phyloP scores from a whole-genome alignment of 2,329 filamentous ascomycete species.

The Alternaria hordeiaustralica region DNA sequence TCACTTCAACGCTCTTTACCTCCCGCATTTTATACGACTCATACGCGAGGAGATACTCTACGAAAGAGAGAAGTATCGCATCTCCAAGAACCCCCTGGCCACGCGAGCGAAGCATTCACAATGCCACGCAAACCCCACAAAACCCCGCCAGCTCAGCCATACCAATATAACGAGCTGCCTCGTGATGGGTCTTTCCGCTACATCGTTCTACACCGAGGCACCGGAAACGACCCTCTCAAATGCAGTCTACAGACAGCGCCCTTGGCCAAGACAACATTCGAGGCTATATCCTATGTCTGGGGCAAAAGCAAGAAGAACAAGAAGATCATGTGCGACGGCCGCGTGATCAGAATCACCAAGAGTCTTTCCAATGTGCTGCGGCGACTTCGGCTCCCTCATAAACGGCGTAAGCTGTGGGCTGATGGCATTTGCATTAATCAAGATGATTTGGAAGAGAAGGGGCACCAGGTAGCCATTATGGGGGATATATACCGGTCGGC shows the following conservation, averaged over 20 bases:
- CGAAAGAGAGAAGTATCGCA: too few relatives aligned
- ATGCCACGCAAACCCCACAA: not conserved
- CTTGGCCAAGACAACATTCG: constrained; percentile 8
- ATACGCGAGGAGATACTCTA: too few relatives aligned
- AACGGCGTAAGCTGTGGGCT: constrained; percentile 15
- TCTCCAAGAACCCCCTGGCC: too few relatives aligned
- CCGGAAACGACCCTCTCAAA: not conserved
- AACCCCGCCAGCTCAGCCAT: not conserved
- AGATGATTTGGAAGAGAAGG: constrained; percentile 18
- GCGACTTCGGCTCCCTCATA: constrained; percentile 3
- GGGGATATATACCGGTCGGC: constrained; percentile 18
- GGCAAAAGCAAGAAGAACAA: constrained; percentile 8
- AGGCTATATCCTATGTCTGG: constrained; percentile 23
- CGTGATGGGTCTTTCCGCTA: constrained; percentile 3
- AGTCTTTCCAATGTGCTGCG: constrained; percentile 13
- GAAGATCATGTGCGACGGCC: constrained; percentile 9
- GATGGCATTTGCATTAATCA: constrained; percentile 26
- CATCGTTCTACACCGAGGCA: constrained; percentile 4
- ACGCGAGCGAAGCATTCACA: not conserved
- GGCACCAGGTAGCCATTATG: constrained; percentile 20
- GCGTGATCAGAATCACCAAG: constrained; percentile 4
- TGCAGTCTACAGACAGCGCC: constrained; percentile 12
- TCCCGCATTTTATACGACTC: too few relatives aligned
- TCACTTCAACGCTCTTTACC: not conserved
- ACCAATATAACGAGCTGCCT: constrained; percentile 10